Evolutionary conservation across 768 basidiomycete genomes (phyloP), one percentile per base, ranked within the genome.

Genomic region (Leccinellum albellum): DNA sequence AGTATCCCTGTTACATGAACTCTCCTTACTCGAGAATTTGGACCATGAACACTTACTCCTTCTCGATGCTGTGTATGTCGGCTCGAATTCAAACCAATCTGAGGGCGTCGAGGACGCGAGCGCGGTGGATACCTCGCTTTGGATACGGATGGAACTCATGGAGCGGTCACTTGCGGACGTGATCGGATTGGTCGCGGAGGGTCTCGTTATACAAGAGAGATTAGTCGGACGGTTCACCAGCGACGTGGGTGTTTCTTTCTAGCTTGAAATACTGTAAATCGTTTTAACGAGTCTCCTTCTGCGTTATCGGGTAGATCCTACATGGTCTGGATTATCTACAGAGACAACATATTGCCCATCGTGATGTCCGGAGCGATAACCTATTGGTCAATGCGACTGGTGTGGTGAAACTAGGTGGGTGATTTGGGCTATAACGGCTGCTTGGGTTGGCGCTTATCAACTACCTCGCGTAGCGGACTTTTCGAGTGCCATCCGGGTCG

Each of bases 101-200:
- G 75, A 76, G 53, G 56, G 56, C 21, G 17, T 15, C 3, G 49
- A 53, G 21, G 54, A 50, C 26, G 53, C 59, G 4, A 26, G 29
- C 3, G 32, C 28, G 7, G 61, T 73, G 21, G 85, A 85, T 56
- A 82, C 83, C 60, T 80, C 84, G 56, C 71, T 94, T 35, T 94
- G 91, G 91, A 86, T 94, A 50, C 76, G 86, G 60, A 94, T 94
- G 91, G 90, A 92, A 69, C 81, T 93, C 31, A 91, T 94, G 91
- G 89, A 91, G 64, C 79, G 90, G 60, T 91, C 89, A 67, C 74
- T 94, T 62, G 91, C 91, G 63, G 91, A 94, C 68, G 80, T 94
- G 47, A 77, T 93, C 15, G 82, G 77, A 15, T 70, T 91, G 20
- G 82, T 82, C 7, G 79, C 75, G 13, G 77, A 82, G 58, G 89